Evolutionary conservation across 495 filamentous ascomycete species (phyloP), one percentile per base, ranked within the genome.

Genomic region (Trichocladium uniseriatum): DNA sequence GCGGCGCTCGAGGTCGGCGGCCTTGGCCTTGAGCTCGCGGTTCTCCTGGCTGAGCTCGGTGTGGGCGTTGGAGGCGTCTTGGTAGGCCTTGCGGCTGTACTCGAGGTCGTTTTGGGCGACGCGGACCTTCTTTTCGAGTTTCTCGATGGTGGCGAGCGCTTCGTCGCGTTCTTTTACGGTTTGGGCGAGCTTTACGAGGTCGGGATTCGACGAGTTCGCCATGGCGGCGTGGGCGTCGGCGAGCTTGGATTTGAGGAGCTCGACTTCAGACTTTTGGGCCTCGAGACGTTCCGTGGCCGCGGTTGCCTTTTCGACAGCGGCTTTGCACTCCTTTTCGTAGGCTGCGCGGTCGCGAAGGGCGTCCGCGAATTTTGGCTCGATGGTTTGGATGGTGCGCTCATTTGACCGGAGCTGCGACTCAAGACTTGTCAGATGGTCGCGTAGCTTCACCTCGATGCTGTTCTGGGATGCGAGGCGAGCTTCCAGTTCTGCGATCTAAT

Each of bases 71-170:
- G 81, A 84, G 0, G 81, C 79, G 29, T 71, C 68, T 44, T 87
- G 81, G 51, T 87, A 89, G 29, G 76, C 69, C 15, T 72, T 67
- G 38, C 81, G 76, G 29, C 70, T 70, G 59, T 81, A 87, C 13
- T 84, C 83, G 19, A 66, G 55, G 11, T 82, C 76, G 14, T 56
- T 63, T 27, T 69, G 54, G 1, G 51, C 28, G n/a, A 22, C 46
- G 5, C 57, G 51, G n/a, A 68, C 13, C 29, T 73, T 77, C 61
- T 69, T 74, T 49, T 81, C 73, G 8, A 67, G 57, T 3, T 38
- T 43, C 6, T 77, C 55, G 0, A 68, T 38, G 37, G 61, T 60
- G 22, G 42, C 40, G 10, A 58, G 59, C 1, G 58, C 57, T 5
- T 63, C 60, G 9, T 52, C 54, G 6, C 68, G 50, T 5, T 56